Conservation (phyloP, 257 asterid species). For the Solanum appendiculatum region DNA sequence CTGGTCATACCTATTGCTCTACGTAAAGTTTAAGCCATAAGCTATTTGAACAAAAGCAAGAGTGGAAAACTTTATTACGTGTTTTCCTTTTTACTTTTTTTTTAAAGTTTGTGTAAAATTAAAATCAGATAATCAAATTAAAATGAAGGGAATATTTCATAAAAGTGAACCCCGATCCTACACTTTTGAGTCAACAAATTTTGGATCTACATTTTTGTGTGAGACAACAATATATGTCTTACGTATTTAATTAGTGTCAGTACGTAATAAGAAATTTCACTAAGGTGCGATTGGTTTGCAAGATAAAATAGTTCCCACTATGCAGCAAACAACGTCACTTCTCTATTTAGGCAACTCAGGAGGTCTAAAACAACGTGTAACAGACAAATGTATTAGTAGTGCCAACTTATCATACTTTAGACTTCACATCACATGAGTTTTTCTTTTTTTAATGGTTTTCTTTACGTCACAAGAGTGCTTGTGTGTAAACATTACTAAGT, state of each 20-base stretch:
- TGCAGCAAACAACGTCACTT: not conserved
- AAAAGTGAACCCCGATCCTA: fast-evolving
- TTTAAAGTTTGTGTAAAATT: no score
- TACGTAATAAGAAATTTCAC: not conserved
- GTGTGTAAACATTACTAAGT: not conserved
- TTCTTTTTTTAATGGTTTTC: not conserved
- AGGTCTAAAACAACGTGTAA: not conserved
- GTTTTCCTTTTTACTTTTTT: no score
- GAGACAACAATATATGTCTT: no score
- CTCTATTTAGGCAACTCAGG: not conserved
- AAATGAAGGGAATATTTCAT: not conserved
- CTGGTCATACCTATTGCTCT: not conserved
- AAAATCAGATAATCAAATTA: no score
- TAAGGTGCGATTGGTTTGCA: not conserved
- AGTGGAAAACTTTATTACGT: not conserved
- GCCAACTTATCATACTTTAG: not conserved
- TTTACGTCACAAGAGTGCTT: not conserved
- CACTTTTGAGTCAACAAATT: not conserved
- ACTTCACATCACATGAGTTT: not conserved
- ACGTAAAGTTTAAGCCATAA: not conserved
- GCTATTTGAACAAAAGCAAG: not conserved
- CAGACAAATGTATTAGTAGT: not conserved
- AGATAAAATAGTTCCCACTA: not conserved
- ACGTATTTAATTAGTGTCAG: not conserved
- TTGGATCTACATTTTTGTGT: no score